Evolutionary conservation across 139 green algal genomes (phyloP), one percentile per base, ranked within the genome.

Genomic region (Diplosphaera chodatii): DNA sequence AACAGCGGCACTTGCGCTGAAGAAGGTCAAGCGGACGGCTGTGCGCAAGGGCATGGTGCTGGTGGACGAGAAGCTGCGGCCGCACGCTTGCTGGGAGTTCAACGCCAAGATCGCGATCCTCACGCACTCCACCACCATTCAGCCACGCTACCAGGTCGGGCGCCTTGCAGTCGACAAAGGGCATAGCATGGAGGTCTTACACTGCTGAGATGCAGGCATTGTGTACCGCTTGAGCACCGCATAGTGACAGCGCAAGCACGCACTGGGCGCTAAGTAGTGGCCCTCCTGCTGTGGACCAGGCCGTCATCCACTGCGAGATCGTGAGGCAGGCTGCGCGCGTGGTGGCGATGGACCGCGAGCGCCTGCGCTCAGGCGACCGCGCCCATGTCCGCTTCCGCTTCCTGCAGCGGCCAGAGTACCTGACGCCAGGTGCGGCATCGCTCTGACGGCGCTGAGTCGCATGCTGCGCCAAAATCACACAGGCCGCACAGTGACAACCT

Each of bases 301-400:
- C 92, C 2, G 89, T 97, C 30, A 96, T 97, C 68, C 92, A 97
- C 82, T 96, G 90, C 74, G 89, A 96, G 80, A 96, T 95, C 69
- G 90, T 96, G 32, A 82, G 91, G 22, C 89, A 90, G 69, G 89
- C 86, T 15, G 91, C 90, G 8, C 69, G 77, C 1, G 91, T 97
- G 25, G 83, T 96, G 55, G 91, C 87, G 33, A 96, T 96, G 89
- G 87, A 96, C 83, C 78, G 78, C 0, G 91, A 96, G 76, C 74
- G 86, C 2, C 79, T 97, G 63, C 81, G 91, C 29, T 85, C 73
- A 5, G 91, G 91, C 4, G 90, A 96, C 79, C 83, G 78, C 40
- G 32, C 55, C 40, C 33, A 64, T 1, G 90, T 97, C 59, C 86
- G 90, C 56, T 97, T 96, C 84, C 75, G 89, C 62, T 97, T 96